Evolutionary conservation across 768 basidiomycete species (phyloP), one percentile per base, ranked within the genome.

Genomic region (Trametes meyenii): DNA sequence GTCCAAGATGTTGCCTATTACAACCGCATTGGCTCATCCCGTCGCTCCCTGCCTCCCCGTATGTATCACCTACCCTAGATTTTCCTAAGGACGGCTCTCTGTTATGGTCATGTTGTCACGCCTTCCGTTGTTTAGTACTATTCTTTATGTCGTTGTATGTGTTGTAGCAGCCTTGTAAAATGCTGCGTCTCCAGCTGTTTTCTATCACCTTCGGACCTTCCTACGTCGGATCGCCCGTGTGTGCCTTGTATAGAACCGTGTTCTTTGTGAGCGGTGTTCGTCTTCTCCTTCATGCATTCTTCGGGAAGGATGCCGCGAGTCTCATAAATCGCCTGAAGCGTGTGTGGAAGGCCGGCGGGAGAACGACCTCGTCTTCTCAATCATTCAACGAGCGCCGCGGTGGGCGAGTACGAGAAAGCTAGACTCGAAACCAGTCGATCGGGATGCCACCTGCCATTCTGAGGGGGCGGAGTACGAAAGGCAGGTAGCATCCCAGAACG

Each of bases 241-340:
- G 44, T 72, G 2, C 2, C 16, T 12, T 83, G 5, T 29, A 26
- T 16, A 35, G 5, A 33, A 33, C 8, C 33, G n/a, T 50, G 33
- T 50, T 11, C 35, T 36, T 17, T 35, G 50, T 7, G 16, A 3
- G 19, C 21, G 10, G 29, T 33, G 29, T 33, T 33, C 4, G 29
- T 8, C 29, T 33, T 33, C 29, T 33, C 29, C 29, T 33, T 33
- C 29, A 8, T 33, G 29, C n/a, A n/a, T n/a, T 33, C 29, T 33
- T 33, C 29, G 29, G 29, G 8, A 33, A 33, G 8, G 8, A 3
- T 33, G 4, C 8, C 29, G 29, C 8, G 4, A 33, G 29, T 33
- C 29, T 33, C 29, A 33, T 33, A 8, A 33, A 33, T 33, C 29
- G 8, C 29, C 29, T 33, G 29, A 33, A 33, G 29, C n/a, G n/a